Base-by-base conservation (phyloP, 306 rosid species). In the Quercus suber region DNA sequence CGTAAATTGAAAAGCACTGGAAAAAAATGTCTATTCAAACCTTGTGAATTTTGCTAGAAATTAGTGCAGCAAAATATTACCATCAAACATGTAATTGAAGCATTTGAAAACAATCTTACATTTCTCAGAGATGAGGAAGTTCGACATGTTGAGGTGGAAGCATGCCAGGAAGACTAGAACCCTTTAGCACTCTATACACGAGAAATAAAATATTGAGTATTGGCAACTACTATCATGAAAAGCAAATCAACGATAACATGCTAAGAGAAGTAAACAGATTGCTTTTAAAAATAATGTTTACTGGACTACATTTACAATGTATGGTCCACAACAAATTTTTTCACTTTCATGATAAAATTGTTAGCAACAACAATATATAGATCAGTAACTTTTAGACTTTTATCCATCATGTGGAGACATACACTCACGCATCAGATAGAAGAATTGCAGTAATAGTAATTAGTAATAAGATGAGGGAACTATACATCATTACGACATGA, bases 71-170 rank as follows among this genome's bases (percentile, higher is more conserved):
- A 51, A 77, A 73, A 21, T 58, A 83, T 71, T 64, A 57, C 19
- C 23, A 57, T 12, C 12, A 33, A 69, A 76, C 19, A 61, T 51
- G 55, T 67, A 20, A 69, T 27, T 25, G 55, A 69, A 82, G 70
- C 33, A 73, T 61, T 73, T 60, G 63, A 84, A 75, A 69, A 75
- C 61, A 60, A 64, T 84, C 92, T 76, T 86, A 94, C 99, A 94
- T 79, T 81, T 56, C 57, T 84, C 28, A 70, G 69, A 94, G 93
- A 78, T 87, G 85, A 79, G 89, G 92, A 88, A 94, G 97, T 72
- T 87, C 90, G 83, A 87, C 87, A 84, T 92, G 81, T 73, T 92
- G 93, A 81, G 92, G 87, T 64, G 97, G 95, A 84, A 94, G 98
- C 76, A 74, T 21, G 58, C 97, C 92, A 14, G 95, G 95, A 77